phyloP scores from a whole-genome alignment of 768 basidiomycete species.

The Agaricus subrufescens region DNA sequence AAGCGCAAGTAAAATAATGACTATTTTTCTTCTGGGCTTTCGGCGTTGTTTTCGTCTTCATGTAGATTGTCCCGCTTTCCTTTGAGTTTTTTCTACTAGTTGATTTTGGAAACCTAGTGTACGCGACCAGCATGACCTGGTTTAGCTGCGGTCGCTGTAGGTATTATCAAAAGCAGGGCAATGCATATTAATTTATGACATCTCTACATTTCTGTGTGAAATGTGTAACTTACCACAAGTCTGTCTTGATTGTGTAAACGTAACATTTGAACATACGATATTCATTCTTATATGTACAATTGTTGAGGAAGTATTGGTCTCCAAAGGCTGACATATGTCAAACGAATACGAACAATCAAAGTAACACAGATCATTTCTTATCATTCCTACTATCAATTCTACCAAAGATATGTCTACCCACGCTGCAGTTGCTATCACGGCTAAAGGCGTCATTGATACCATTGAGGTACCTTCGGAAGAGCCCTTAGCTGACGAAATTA shows the following conservation, averaged over 20 bases:
- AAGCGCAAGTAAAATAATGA: slow-evolving; percentile 48
- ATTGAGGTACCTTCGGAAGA: slow-evolving; percentile 29
- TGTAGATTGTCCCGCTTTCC: neutral
- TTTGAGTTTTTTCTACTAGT: slow-evolving; percentile 9
- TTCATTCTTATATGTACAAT: no score
- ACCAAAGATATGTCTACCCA: neutral
- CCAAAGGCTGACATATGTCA: neutral
- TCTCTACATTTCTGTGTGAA: neutral
- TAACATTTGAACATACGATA: no score
- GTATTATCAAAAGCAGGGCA: slow-evolving; percentile 11
- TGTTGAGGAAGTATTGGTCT: no score
- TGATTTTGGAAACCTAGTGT: slow-evolving; percentile 6
- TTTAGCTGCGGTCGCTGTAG: slow-evolving; percentile 7
- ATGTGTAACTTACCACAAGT: no score
- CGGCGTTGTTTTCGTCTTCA: neutral
- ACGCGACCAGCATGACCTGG: slow-evolving; percentile 12
- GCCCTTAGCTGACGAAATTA: slow-evolving; percentile 31
- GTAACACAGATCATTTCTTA: no score
- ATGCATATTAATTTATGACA: slow-evolving; percentile 10
- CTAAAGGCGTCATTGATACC: slow-evolving; percentile 29
- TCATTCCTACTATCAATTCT: no score
- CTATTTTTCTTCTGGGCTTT: slow-evolving; percentile 13
- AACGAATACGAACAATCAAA: neutral
- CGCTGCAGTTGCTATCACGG: slow-evolving; percentile 26
- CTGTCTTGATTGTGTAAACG: no score